These are phyloP conservation scores for Papiliotrema flavescens DNA, from an alignment of 1,284 basidiomycete species.

Conservation along the genomic window DNA sequence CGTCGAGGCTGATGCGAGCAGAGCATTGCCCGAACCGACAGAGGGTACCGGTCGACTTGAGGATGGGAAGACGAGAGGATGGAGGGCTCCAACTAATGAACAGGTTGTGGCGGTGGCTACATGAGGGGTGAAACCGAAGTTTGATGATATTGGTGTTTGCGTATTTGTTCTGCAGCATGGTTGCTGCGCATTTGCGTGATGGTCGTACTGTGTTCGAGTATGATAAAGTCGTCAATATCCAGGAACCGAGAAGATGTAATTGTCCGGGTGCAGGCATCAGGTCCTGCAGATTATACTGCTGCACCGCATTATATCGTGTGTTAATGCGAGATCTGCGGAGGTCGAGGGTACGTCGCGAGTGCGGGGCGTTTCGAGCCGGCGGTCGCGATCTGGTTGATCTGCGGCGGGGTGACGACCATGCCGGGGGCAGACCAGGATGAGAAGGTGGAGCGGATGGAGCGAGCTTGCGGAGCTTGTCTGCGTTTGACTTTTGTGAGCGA, in stretches of 20 bases:
- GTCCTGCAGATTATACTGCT: neutral
- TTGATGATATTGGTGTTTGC: no score
- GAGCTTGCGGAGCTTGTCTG: conserved; percentile 1
- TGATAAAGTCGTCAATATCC: neutral
- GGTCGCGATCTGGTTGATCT: neutral
- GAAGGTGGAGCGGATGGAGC: neutral
- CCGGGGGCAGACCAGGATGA: conserved; percentile 6
- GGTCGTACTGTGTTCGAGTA: neutral
- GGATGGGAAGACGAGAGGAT: no score
- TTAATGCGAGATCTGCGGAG: neutral
- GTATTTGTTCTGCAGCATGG: no score
- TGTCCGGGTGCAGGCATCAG: neutral
- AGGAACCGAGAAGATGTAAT: neutral
- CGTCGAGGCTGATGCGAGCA: no score
- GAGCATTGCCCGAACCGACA: no score
- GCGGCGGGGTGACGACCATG: neutral
- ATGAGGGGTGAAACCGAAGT: no score
- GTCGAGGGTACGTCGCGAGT: neutral
- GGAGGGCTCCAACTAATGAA: no score
- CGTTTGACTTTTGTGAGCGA: conserved; percentile 12
- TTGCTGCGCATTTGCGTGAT: neutral
- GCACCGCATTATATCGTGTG: neutral
- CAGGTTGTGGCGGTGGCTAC: no score
- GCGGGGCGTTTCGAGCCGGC: neutral
- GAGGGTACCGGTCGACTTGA: no score